These are phyloP conservation scores for Vigna hirtella DNA, from an alignment of 306 rosid species.

Conservation along the genomic window DNA sequence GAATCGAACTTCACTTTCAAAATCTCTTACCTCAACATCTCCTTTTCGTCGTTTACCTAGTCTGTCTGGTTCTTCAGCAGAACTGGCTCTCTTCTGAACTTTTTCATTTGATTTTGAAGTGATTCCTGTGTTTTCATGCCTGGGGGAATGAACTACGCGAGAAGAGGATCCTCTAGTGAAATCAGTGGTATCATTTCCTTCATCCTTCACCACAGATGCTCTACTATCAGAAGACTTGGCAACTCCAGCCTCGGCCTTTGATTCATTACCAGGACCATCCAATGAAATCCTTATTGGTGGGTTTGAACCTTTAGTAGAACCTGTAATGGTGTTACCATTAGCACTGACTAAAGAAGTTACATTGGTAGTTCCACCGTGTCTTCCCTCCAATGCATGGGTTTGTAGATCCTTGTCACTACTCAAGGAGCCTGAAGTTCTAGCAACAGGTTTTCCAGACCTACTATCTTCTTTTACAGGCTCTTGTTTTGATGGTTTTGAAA, in stretches of 20 bases:
- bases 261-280: constrained; percentile 68
- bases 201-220: constrained; percentile 72
- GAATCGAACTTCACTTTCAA: constrained; percentile 73
- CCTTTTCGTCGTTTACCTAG: constrained; percentile 90
- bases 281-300: constrained; percentile 51
- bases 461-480: constrained; percentile 79
- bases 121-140: constrained; percentile 66
- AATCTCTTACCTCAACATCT: constrained; percentile 74
- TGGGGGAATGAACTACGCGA: constrained; percentile 81
- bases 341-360: constrained; percentile 57
- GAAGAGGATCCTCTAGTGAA: constrained; percentile 70
- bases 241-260: constrained; percentile 70
- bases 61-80: constrained; percentile 94
- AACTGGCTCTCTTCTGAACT: constrained; percentile 84
- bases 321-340: constrained; percentile 65
- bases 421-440: constrained; percentile 63
- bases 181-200: constrained; percentile 70
- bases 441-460: constrained; percentile 76
- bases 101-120: constrained; percentile 78
- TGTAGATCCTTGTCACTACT: constrained; percentile 68
- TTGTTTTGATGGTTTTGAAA: constrained; percentile 74
- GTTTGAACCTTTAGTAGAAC: constrained; percentile 61
- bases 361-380: constrained; percentile 55
- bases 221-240: constrained; percentile 70
- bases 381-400: constrained; percentile 67